Evolutionary conservation across 1,284 basidiomycete genomes (phyloP), one percentile per base, ranked within the genome.

Genomic region (Sanghuangporus sanghuang): DNA sequence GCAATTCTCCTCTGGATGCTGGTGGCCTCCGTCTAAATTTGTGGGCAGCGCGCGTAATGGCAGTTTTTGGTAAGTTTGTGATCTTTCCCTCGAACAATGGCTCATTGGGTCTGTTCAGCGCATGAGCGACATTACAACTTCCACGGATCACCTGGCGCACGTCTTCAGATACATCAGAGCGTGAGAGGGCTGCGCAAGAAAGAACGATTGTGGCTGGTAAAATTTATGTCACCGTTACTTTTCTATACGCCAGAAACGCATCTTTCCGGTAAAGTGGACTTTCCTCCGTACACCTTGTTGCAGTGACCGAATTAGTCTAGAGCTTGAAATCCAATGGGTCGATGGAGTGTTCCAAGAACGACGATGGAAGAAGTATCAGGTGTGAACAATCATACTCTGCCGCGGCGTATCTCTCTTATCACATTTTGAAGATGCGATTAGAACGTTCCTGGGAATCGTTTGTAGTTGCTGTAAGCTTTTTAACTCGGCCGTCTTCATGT

Each of bases 81-180:
- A 27, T 7, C 21, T 23, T 27, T 23, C 14, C 16, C 6, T 23
- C 83, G 18, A 74, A 75, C 0, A 64, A 68, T 12, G 72, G 74
- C 63, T 59, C 71, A 72, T 6, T 69, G 68, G 78, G 78, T 32
- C 76, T 72, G 67, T 77, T 78, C 21, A 52, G 32, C 12, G 23
- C 74, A 75, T 78, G 40, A 71, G 69, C 16, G 70, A 67, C 2
- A 71, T 69, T 69, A 0, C 62, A 77, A 40, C 74, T 80, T 78
- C 54, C 84, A 85, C 83, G 59, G 85, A 1, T 78, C 85, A 68
- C 72, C 77, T 0, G 77, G 76, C 35, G 82, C 81, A 0, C 82
- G 86, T 0, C 74, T 85, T 6, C 71, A 76, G 44, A 74, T 77
- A 8, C 73, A 79, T 54, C 77, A 81, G 64, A 78, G 77, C 1